Evolutionary conservation across 495 filamentous ascomycete species (phyloP).

Genomic region (Paragyromitra xinjiangensis): DNA sequence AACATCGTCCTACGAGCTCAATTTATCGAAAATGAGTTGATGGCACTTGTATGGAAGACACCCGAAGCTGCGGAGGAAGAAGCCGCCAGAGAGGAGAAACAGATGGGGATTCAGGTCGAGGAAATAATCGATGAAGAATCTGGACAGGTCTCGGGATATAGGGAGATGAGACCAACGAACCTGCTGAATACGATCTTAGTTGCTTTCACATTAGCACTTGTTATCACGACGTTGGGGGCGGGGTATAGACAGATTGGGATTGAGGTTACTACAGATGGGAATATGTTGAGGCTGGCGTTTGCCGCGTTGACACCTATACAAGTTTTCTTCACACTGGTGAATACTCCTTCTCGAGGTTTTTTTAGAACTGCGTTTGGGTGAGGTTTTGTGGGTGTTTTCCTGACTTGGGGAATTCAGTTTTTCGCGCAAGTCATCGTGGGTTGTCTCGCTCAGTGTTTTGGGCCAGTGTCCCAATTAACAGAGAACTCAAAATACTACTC

Average conservation of each 20-base stretch:
- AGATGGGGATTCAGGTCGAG: slow-evolving; percentile 57
- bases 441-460: slow-evolving; percentile 76
- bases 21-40: slow-evolving; percentile 75
- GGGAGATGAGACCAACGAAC: slow-evolving; percentile 70
- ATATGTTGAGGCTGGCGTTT: slow-evolving; percentile 69
- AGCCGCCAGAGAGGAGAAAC: slow-evolving; percentile 63
- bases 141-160: slow-evolving; percentile 66
- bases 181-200: slow-evolving; percentile 74
- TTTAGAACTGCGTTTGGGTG: background rate
- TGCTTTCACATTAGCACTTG: slow-evolving; percentile 68
- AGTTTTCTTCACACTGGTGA: slow-evolving; percentile 77
- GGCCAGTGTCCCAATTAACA: slow-evolving; percentile 74
- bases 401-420: slow-evolving; percentile 60
- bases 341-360: background rate
- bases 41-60: slow-evolving; percentile 75
- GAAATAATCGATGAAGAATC: slow-evolving; percentile 75
- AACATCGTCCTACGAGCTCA: slow-evolving; percentile 72
- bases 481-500: slow-evolving; percentile 83
- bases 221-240: slow-evolving; percentile 71
- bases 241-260: slow-evolving; percentile 73
- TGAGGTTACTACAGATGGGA: slow-evolving; percentile 71
- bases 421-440: slow-evolving; percentile 78
- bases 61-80: slow-evolving; percentile 63
- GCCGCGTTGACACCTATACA: slow-evolving; percentile 72
- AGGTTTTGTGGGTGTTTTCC: slow-evolving; percentile 20